Conservation (phyloP, 1,139 yeast species). For the Dujonia santamariae region DNA sequence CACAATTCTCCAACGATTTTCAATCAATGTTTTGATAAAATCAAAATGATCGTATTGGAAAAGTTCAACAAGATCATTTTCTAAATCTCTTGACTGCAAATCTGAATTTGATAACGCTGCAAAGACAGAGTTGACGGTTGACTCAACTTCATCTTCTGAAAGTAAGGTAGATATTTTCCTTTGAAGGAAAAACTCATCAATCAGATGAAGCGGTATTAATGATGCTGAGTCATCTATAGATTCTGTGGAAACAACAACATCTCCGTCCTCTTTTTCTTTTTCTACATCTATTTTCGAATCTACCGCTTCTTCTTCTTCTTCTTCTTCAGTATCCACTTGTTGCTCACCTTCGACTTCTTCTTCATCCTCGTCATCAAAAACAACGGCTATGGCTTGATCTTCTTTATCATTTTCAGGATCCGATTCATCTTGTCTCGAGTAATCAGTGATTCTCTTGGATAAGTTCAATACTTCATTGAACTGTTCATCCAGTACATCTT, state of each 20-base stretch:
- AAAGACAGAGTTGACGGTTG: constrained; percentile 13
- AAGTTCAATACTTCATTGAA: constrained; percentile 55
- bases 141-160: constrained; percentile 11
- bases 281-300: too few species aligned
- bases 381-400: constrained; percentile 1
- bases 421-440: constrained; percentile 25
- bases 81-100: constrained; percentile 42
- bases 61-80: constrained; percentile 48
- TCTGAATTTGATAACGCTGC: constrained; percentile 14
- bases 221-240: background rate
- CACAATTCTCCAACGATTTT: constrained; percentile 51
- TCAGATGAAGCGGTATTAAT: constrained; percentile 17
- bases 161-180: constrained; percentile 16
- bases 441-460: constrained; percentile 58
- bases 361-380: constrained; percentile 13
- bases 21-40: constrained; percentile 45
- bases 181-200: constrained; percentile 24
- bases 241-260: background rate
- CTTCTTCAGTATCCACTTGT: constrained; percentile 10
- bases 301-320: constrained; percentile 12
- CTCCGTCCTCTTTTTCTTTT: constrained; percentile 11
- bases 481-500: constrained; percentile 39
- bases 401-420: constrained; percentile 27
- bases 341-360: constrained; percentile 20
- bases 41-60: constrained; percentile 51